These are phyloP conservation scores for Irpex rosettiformis DNA, from an alignment of 1,284 basidiomycete genomes.

Conservation along the genomic window DNA sequence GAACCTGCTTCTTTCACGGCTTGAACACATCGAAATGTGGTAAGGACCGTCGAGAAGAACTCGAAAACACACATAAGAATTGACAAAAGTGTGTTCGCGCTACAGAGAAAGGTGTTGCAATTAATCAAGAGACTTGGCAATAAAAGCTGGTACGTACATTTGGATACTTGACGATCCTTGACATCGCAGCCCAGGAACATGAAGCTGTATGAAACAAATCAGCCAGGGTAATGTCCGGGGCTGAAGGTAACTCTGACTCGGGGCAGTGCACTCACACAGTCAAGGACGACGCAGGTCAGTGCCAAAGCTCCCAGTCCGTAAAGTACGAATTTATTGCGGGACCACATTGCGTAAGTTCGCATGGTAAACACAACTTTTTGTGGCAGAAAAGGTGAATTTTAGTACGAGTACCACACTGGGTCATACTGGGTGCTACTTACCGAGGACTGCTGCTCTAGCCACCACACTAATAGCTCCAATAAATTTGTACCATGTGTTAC, in stretches of 20 bases:
- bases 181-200: not conserved
- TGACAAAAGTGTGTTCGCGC: not conserved
- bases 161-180: not conserved
- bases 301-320: not conserved
- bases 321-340: not conserved
- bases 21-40: not conserved
- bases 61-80: not conserved
- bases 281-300: not conserved
- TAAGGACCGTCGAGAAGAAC: not conserved
- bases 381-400: not conserved
- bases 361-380: not conserved
- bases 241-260: not conserved
- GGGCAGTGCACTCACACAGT: not conserved
- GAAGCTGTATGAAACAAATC: too few relatives aligned
- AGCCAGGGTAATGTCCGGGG: not conserved
- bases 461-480: constrained; percentile 29
- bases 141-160: not conserved
- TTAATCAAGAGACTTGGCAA: not conserved
- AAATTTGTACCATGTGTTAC: constrained; percentile 30
- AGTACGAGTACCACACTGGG: not conserved
- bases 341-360: not conserved
- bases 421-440: constrained; percentile 17
- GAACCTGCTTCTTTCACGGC: not conserved
- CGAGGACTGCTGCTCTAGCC: constrained; percentile 30
- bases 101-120: not conserved